Evolutionary conservation across 1,284 basidiomycete genomes (phyloP), one percentile per base, ranked within the genome.

Genomic region (Puccinia triticina): DNA sequence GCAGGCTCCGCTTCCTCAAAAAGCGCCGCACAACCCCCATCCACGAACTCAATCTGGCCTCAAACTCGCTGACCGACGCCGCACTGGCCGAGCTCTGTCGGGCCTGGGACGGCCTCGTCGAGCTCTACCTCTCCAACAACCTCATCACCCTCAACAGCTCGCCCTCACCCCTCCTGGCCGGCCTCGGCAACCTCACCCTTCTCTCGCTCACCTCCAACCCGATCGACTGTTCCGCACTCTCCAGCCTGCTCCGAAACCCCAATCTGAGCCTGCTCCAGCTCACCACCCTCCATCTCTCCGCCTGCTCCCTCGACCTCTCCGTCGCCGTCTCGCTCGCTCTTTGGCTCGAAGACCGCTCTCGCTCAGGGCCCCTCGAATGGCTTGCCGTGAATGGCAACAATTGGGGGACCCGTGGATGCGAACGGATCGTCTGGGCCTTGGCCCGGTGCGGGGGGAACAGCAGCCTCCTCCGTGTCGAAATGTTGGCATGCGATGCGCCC

Each of bases 301-400:
- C 77, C 37, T 78, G 77, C 53, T 26, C 43, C 23, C 66, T 78
- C 2, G 66, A 78, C 37, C 46, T 57, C 29, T 32, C 77, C 32
- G 77, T 78, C 16, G 77, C 77, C 32, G 46, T 69, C 50, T 43
- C 77, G 8, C 66, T 78, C 23, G 59, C 77, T 11, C 57, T 59
- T 32, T 78, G 77, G 77, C 40, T 78, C 23, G 77, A 78, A 57
- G 66, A 78, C 53, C 2, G 32, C 0, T 37, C 26, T 18, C 26
- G 77, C 21, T 78, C 77, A 21, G n/a, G 66, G 0, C 37, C 21
- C 21, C 50, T 78, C n/a, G 66, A 67, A 69, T 71, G 46, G 46
- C 53, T 78, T 26, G 77, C 77, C 53, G 77, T 78, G 5, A 78
- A 78, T 69, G 77, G 77, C 0, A 78, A 78, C 34, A 34, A 71